Percentiles rank a stretch among this genome's conserved stretches.
Conservation (phyloP, 2,329 filamentous ascomycete species). For the Xylariaceae sp. region DNA sequence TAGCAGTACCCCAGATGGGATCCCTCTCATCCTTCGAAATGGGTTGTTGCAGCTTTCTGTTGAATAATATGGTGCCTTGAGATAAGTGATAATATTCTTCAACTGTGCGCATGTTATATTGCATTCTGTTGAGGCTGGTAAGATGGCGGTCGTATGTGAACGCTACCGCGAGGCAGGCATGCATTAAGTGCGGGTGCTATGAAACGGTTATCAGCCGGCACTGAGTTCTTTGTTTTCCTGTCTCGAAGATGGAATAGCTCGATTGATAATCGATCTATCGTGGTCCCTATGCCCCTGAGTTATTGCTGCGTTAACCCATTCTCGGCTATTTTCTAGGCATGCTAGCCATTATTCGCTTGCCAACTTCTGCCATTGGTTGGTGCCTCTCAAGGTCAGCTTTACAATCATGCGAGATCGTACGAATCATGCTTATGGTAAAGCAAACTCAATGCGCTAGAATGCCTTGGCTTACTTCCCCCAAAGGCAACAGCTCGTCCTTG, state of each 20-base stretch:
- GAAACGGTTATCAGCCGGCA: conserved; percentile 12
- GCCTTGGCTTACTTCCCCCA: too few species aligned
- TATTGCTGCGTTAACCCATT: neutral
- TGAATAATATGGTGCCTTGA: conserved; percentile 39
- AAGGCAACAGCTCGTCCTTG: too few species aligned
- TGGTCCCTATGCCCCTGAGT: conserved; percentile 26
- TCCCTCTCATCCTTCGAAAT: conserved; percentile 37
- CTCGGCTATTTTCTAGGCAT: too few species aligned
- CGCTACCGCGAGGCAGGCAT: conserved; percentile 41
- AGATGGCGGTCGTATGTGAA: conserved; percentile 37
- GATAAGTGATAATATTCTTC: conserved; percentile 44
- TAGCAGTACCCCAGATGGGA: conserved; percentile 44
- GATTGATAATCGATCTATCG: conserved; percentile 27
- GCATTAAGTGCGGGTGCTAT: conserved; percentile 43
- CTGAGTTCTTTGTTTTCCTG: neutral
- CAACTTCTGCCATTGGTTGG: conserved; percentile 15
- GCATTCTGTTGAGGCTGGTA: conserved; percentile 20
- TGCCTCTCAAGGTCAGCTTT: neutral
- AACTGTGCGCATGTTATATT: conserved; percentile 23
- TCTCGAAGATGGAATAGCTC: neutral
- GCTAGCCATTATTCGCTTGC: conserved; percentile 16
- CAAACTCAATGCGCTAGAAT: too few species aligned
- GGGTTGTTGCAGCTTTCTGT: conserved; percentile 32
- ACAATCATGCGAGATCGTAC: too few species aligned
- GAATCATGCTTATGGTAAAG: too few species aligned